Conservation (phyloP, 768 basidiomycete species). For the Agaricus bisporus region DNA sequence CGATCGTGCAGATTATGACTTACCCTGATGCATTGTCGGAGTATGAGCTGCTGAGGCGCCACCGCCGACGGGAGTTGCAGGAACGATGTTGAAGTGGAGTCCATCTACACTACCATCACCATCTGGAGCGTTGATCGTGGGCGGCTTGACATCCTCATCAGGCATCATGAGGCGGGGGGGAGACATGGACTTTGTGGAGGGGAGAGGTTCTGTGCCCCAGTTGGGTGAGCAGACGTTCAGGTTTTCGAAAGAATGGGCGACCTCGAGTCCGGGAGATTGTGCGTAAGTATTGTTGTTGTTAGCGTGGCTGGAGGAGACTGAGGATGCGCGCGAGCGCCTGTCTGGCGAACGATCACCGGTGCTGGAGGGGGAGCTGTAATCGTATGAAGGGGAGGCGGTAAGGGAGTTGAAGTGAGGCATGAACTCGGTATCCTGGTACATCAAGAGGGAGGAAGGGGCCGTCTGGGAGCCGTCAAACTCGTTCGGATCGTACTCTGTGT, state of each 20-base stretch:
- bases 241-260: slow-evolving; percentile 55
- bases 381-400: slow-evolving; percentile 30
- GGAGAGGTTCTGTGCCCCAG: slow-evolving; percentile 49
- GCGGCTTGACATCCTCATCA: slow-evolving; percentile 27
- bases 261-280: slow-evolving; percentile 51
- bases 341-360: slow-evolving; percentile 41
- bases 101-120: slow-evolving; percentile 32
- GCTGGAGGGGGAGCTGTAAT: slow-evolving; percentile 62
- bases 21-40: slow-evolving; percentile 51
- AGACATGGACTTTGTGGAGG: slow-evolving; percentile 51
- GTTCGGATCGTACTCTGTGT: slow-evolving; percentile 62
- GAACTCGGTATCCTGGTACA: slow-evolving; percentile 51
- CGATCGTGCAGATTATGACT: slow-evolving; percentile 20
- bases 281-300: slow-evolving; percentile 29
- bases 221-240: slow-evolving; percentile 61
- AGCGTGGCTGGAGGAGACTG: slow-evolving; percentile 53
- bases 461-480: slow-evolving; percentile 60
- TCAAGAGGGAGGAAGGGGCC: slow-evolving; percentile 39
- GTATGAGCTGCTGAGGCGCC: slow-evolving; percentile 48
- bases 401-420: slow-evolving; percentile 25
- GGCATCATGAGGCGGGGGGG: slow-evolving; percentile 57
- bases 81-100: slow-evolving; percentile 72
- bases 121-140: slow-evolving; percentile 39
- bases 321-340: slow-evolving; percentile 56
- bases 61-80: slow-evolving; percentile 73